Base-by-base conservation (phyloP, 352 stramenopile species). In the Pythium utonaiense region DNA sequence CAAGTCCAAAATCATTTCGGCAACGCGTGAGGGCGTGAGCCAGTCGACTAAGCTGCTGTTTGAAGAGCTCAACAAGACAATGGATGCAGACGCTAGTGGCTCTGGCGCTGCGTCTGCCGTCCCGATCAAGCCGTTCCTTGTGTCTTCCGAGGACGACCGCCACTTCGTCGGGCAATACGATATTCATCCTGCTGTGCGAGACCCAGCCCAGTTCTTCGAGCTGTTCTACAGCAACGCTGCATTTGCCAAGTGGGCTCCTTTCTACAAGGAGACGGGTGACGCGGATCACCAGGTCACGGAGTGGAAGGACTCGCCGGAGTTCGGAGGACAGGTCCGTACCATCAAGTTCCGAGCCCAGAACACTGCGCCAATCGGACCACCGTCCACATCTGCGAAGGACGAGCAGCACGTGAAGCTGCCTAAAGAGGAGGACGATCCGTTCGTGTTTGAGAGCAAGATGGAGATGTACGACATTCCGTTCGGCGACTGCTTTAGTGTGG, bases 1-100 rank as follows among this genome's bases (percentile, higher is more conserved):
- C 63, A 95, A 95, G 67, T 92, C 82, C 31, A 95, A 93, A 69
- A 95, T 95, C 53, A 91, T 95, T 36, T 89, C 83, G 1, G 78
- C 84, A 14, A 95, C 83, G 33, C 67, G 73, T 13, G 81, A 89
- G 45, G 77, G 78, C 22, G 76, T 88, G 50, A 61, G 24, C 27
- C 77, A 75, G 38, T 89, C 79, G 9, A 76, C 70, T 3, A 77
- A 73, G 22, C 61, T 89, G 27, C 74, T 76, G 53, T 88, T 86
- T 50, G 76, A 91, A 31, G 60, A 81, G 54, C 74, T 88, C 38
- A 88, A 89, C 52, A 76, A 75, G 36, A 75, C 60, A 22, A 62
- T 89, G 28, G 69, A 76, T 16, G n/a, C 17, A 1, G 40, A 60
- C 30, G 49, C 38, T 33, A 42, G 25, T 28, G 42, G 49, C 9